phyloP scores from a whole-genome alignment of 2,329 filamentous ascomycete genomes.

The Periglandula ipomoeae region DNA sequence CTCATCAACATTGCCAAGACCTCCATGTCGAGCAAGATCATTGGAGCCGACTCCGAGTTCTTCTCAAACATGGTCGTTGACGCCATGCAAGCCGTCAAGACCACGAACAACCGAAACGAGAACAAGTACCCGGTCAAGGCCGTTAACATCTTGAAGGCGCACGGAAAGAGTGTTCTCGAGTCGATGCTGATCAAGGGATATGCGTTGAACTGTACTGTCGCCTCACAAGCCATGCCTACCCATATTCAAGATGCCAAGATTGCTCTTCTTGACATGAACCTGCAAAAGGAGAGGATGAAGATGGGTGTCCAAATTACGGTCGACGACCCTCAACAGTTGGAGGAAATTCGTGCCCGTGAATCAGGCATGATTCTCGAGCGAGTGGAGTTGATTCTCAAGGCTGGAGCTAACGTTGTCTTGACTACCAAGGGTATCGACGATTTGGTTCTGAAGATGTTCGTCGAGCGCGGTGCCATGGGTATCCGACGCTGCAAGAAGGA shows the following conservation, averaged over 20 bases:
- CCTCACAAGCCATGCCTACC: constrained; percentile 96
- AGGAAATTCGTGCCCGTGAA: constrained; percentile 92
- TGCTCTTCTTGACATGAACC: constrained; percentile 91
- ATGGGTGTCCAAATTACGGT: constrained; percentile 96
- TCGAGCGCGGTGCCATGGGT: constrained; percentile 92
- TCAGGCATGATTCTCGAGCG: constrained; percentile 87
- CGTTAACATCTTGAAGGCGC: constrained; percentile 96
- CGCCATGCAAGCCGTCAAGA: constrained; percentile 90
- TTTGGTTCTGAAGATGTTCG: constrained; percentile 84
- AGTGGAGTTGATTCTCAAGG: constrained; percentile 95
- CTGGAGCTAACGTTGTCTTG: constrained; percentile 89
- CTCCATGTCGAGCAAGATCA: constrained; percentile 99
- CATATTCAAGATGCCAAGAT: constrained; percentile 91
- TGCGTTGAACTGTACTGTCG: constrained; percentile 96
- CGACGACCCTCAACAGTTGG: constrained; percentile 91
- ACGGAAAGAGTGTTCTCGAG: constrained; percentile 85
- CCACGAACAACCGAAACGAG: constrained; percentile 82
- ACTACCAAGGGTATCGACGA: constrained; percentile 99
- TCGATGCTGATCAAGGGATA: constrained; percentile 92
- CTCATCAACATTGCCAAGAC: constrained; percentile 95
- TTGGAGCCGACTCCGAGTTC: constrained; percentile 90
- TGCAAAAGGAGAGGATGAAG: constrained; percentile 99
- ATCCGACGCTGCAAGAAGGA: constrained; percentile 98
- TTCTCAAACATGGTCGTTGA: constrained; percentile 97
- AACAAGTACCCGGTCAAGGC: constrained; percentile 97